Base-by-base conservation (phyloP, 495 filamentous ascomycete species). In the Amorphotheca resinae region DNA sequence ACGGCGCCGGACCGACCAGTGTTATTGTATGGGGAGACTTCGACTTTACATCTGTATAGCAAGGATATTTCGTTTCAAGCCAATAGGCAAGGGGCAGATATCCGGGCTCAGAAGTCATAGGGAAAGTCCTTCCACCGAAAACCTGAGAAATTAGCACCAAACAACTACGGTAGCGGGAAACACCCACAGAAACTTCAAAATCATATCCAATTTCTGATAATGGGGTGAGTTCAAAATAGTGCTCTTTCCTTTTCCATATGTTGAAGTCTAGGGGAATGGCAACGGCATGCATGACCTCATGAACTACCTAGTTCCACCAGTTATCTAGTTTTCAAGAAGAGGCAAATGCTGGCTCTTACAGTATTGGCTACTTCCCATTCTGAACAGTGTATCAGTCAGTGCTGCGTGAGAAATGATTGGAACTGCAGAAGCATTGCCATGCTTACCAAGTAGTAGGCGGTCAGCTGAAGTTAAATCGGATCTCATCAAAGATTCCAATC, bases 211-310 rank as follows among this genome's bases (percentile, higher is more conserved):
- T 2, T 31, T 48, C 45, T 20, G 31, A n/a, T 20, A 48, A 4
- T 11, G 38, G 3, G 2, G 42, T 15, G 11, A 36, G 6, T 16
- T 48, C 45, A 21, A 48, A 48, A 21, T 48, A 48, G 9, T 7
- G 14, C 8, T 48, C 42, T 38, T 9, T 16, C 23, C 9, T 7
- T 14, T 20, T 9, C 7, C 2, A 16, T 28, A 11, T 5, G 4
- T 23, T 23, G 6, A 14, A 5, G 14, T 3, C 15, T 2, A 33
- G 14, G 17, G 21, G 17, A 9, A 9, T 31, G 8, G 14, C 18
- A 35, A 48, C 17, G 11, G 45, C 39, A 38, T 42, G 39, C 39
- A 48, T 48, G n/a, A 38, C 20, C 36, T 48, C 45, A 16, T 48
- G 45, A 6, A 23, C 32, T 25, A 48, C 11, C 45, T 48, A 36